phyloP scores from a whole-genome alignment of 768 basidiomycete genomes.

The Boletus huronensis region DNA sequence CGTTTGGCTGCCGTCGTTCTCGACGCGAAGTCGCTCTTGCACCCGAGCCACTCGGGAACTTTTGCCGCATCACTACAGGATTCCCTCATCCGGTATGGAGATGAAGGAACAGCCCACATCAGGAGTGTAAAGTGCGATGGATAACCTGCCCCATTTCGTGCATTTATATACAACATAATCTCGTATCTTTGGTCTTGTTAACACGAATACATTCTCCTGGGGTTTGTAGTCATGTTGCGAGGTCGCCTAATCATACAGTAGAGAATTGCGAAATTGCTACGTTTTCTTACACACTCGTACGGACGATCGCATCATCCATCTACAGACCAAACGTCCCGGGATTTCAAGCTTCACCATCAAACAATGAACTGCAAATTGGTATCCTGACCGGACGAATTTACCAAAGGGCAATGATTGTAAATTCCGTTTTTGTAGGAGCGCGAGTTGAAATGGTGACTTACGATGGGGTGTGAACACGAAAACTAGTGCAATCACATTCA shows the following conservation, averaged over 20 bases:
- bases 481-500: conserved; percentile 31
- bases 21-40: conserved; percentile 24
- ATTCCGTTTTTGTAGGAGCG: neutral
- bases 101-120: conserved; percentile 47
- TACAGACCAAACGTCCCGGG: neutral
- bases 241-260: conserved; percentile 1
- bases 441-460: conserved; percentile 21
- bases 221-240: neutral
- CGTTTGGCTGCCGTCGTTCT: conserved; percentile 69
- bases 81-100: conserved; percentile 51
- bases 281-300: neutral
- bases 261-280: neutral
- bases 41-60: conserved; percentile 7
- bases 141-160: neutral
- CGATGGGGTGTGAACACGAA: conserved; percentile 42
- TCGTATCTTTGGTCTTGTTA: neutral
- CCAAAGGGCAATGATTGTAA: neutral
- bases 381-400: conserved; percentile 17
- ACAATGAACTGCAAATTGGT: conserved; percentile 30
- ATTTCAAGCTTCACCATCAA: conserved; percentile 7
- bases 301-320: neutral
- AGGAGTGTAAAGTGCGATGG: conserved; percentile 47
- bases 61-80: conserved; percentile 22
- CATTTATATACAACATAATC: neutral
- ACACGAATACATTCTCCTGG: neutral